Base-by-base conservation (phyloP, 2,329 filamentous ascomycete genomes). In the Penicillium sp. region DNA sequence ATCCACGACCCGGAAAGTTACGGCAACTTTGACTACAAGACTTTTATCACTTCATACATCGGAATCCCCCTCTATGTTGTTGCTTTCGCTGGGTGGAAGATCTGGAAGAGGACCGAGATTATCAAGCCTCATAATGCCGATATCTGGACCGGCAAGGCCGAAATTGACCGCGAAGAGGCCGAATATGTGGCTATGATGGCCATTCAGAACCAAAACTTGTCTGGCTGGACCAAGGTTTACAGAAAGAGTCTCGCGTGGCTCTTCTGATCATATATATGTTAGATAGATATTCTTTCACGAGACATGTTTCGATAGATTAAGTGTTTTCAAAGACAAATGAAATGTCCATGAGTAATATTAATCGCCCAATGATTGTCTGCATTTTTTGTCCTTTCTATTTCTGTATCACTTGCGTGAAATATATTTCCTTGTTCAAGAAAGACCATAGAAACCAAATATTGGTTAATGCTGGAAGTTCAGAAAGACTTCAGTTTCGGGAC, bases 1-100 rank as follows among this genome's bases (percentile, higher is more conserved):
- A 77, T 84, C 10, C 73, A 67, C 55, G 67, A 62, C 24, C 50
- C 69, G 16, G 40, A 35, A 66, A 66, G 72, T 63, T 77, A 80
- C 50, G 78, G 78, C 53, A 77, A 77, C 43, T 89, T 89, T 60
- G 83, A 88, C 70, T 87, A 87, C 78, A 85, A 87, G 78, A 86
- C 82, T 65, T 91, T 91, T 74, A 82, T 91, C 70, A 89, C 86
- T 1, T 87, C 86, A 37, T 90, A 90, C 72, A 76, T 88, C 14
- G 88, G 88, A 55, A 90, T 92, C 64, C 88, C 88, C 1, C 73
- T 91, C 38, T 91, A 89, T 72, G 73, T 90, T 13, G 74, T 80
- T 26, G 79, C 88, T 69, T 84, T 90, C 68, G 82, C 85, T 58
- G 87, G 86, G 1, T 85, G 85, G 76, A 89, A 88, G 76, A 56